Conservation (phyloP, 805 yeast genomes). For the Zygosaccharomyces siamensis region DNA sequence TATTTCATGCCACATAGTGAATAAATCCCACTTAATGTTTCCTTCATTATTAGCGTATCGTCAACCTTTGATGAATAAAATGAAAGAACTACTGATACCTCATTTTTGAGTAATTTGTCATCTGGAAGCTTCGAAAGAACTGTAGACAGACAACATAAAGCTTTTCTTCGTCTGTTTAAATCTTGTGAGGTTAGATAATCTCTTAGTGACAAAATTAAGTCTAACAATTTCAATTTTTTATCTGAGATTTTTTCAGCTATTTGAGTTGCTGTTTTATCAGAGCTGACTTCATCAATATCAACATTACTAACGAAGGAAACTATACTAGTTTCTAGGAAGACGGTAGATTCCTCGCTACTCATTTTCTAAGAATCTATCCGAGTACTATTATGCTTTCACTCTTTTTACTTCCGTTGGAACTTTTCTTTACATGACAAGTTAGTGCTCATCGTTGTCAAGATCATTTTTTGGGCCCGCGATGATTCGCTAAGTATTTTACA, state of each 20-base stretch:
- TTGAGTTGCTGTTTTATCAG: conserved; percentile 27
- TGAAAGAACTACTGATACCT: conserved; percentile 37
- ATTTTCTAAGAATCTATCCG: conserved; percentile 20
- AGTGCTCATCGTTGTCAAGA: neutral
- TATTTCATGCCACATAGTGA: conserved; percentile 50
- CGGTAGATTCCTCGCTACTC: neutral
- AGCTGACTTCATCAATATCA: conserved; percentile 33
- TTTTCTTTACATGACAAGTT: neutral
- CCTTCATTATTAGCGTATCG: conserved; percentile 51
- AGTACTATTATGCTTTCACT: conserved; percentile 10
- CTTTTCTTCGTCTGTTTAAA: conserved; percentile 46
- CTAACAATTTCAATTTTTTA: conserved; percentile 39
- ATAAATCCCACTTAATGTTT: conserved; percentile 50
- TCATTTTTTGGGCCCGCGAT: too few relatives aligned
- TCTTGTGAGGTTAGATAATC: conserved; percentile 58
- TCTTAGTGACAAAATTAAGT: conserved; percentile 56
- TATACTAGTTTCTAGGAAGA: conserved; percentile 5
- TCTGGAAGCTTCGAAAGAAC: conserved; percentile 33
- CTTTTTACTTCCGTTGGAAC: conserved; percentile 16
- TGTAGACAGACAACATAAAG: conserved; percentile 42
- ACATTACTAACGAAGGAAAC: conserved; percentile 39
- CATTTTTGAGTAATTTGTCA: conserved; percentile 36
- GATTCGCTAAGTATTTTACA: too few relatives aligned
- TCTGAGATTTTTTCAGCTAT: conserved; percentile 29
- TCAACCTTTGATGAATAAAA: conserved; percentile 65